Evolutionary conservation across 2,329 filamentous ascomycete species (phyloP).

Genomic region (Bipolaris sorokiniana): DNA sequence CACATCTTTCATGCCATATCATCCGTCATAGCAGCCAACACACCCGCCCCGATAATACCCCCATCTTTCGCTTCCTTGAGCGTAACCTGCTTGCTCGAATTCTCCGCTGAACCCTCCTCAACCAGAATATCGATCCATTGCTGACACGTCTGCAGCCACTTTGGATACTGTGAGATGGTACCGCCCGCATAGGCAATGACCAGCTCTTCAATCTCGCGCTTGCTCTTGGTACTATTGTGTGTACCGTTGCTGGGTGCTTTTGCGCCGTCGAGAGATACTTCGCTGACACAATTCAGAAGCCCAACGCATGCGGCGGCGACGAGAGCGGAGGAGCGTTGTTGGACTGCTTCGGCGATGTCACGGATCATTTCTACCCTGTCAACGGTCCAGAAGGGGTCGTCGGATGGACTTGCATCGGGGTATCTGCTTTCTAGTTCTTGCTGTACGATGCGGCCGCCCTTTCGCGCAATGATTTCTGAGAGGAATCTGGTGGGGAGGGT

Average conservation of each 20-base stretch:
- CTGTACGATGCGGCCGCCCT: slow-evolving; percentile 21
- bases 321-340: slow-evolving; percentile 74
- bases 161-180: slow-evolving; percentile 79
- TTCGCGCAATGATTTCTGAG: slow-evolving; percentile 67
- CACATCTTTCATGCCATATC: slow-evolving; percentile 27
- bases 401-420: slow-evolving; percentile 52
- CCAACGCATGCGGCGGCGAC: slow-evolving; percentile 75
- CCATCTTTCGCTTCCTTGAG: slow-evolving; percentile 60
- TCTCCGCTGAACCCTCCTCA: slow-evolving; percentile 48
- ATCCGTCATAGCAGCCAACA: slow-evolving; percentile 56
- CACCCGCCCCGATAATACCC: slow-evolving; percentile 63
- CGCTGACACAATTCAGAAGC: slow-evolving; percentile 70
- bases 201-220: slow-evolving; percentile 60
- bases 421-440: slow-evolving; percentile 59
- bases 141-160: slow-evolving; percentile 74
- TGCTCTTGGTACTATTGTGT: slow-evolving; percentile 6
- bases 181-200: slow-evolving; percentile 81
- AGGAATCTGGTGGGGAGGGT: slow-evolving; percentile 74
- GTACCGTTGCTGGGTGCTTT: slow-evolving; percentile 26
- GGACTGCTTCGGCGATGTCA: slow-evolving; percentile 71
- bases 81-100: slow-evolving; percentile 55
- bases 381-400: slow-evolving; percentile 64
- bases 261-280: slow-evolving; percentile 57
- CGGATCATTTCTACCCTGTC: slow-evolving; percentile 66
- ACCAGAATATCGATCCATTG: slow-evolving; percentile 66